Base-by-base conservation (phyloP, 805 yeast species). In the Zygosaccharomyces lentus region DNA sequence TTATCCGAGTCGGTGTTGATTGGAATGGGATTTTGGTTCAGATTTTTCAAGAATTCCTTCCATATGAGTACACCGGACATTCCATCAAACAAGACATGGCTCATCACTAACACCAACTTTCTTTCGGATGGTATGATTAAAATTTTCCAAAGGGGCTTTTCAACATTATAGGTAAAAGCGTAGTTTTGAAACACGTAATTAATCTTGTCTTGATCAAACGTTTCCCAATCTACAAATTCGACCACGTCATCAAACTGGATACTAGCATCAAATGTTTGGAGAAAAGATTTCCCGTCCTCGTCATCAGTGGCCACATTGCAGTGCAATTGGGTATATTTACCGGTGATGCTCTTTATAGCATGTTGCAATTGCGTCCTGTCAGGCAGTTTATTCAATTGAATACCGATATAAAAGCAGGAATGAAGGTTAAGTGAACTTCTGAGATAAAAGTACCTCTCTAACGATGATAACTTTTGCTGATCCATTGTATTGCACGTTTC, bases 71-170 rank as follows among this genome's bases (percentile, higher is more conserved):
- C 55, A 17, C 55, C 49, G 1, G 64, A 54, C 38, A 59, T 49
- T 7, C 67, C 67, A 49, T 62, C 67, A 41, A 55, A 55, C 13
- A 60, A 44, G 1, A 51, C 51, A 45, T 62, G 67, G 34, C 60
- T 61, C 15, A 55, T 42, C 10, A 57, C 35, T 10, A 62, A 31
- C 9, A 59, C 15, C 25, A 61, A n/a, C 15, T 50, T 49, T 12
- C 49, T 52, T 9, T 44, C 37, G 23, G 43, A 32, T 4, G 54
- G 53, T 2, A 57, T 15, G 1, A 58, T 32, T 9, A 62, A 37
- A 6, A 62, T 17, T 41, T 54, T 61, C 66, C 66, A 62, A n/a
- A 62, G 37, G 4, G 62, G 63, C 24, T 38, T 45, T 13, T 52
- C 46, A 2, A 26, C 41, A 23, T 29, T 37, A 40, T 55, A 58